Base-by-base conservation (phyloP, 2,329 filamentous ascomycete species). In the Phaeosphaeriaceae sp. region DNA sequence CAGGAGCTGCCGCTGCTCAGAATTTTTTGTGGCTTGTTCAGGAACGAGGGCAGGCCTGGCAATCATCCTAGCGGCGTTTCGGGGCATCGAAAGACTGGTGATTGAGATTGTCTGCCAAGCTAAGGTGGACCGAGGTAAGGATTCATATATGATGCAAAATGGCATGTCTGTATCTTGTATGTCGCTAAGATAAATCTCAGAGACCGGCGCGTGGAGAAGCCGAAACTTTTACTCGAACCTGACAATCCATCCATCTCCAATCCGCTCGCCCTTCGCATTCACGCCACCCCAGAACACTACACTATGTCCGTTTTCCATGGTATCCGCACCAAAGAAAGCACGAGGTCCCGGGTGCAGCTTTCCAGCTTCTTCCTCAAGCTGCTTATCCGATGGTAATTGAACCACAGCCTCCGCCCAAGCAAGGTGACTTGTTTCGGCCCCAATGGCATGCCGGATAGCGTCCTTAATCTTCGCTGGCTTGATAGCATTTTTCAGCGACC, bases 211-310 rank as follows among this genome's bases (percentile, higher is more conserved):
- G 4, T n/a, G 15, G n/a, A 15, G 13, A 33, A 36, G 7, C 11
- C 36, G 2, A 40, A 25, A 20, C 7, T 7, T 20, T 21, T 45
- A 79, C 52, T 76, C 71, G 44, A 80, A 60, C 41, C 57, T 71
- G 6, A 81, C 74, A n/a, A 80, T 61, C 80, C 80, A 81, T 6
- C 78, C 79, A 72, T 81, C 79, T 3, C 79, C 78, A 33, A 81
- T 75, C 24, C 72, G 69, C 58, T 80, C 76, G 0, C 80, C 78
- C 53, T 77, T 79, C 0, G 79, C 78, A 67, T 81, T 75, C 17
- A 78, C 58, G 1, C 80, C 80, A 44, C 80, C 80, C 79, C 78
- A 81, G 15, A 81, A 67, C 2, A 80, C 71, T 7, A 81, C 65
- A 15, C 63, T 70, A 19, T 66, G 73, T 31, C 69, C 71, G 21